Percentiles rank a stretch among this genome's conserved stretches.
Conservation (phyloP, 2,329 filamentous ascomycete genomes). For the Lojkania enalia region DNA sequence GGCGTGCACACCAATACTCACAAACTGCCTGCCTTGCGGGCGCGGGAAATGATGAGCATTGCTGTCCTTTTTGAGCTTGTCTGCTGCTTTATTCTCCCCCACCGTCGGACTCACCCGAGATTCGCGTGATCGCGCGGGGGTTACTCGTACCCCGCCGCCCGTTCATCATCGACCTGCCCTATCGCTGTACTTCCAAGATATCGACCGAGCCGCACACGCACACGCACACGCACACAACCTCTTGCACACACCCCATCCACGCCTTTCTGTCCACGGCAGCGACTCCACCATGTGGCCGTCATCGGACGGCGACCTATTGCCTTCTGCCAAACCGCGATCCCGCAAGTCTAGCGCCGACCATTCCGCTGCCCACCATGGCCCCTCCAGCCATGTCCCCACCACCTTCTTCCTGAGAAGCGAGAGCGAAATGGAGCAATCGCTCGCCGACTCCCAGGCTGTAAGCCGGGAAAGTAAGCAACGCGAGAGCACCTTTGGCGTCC, state of each 20-base stretch:
- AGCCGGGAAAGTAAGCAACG: constrained; percentile 18
- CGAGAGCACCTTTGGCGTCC: constrained; percentile 59
- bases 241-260: background rate
- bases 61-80: no score
- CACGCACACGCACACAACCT: no score
- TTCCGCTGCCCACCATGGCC: constrained; percentile 18
- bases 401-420: constrained; percentile 64
- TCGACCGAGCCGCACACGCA: no score
- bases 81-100: no score
- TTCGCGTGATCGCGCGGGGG: no score
- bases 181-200: no score
- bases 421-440: constrained; percentile 51
- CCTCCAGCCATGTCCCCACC: constrained; percentile 50
- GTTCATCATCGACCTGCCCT: no score
- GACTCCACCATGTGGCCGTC: constrained; percentile 37
- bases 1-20: background rate
- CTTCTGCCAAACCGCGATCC: constrained; percentile 36
- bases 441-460: constrained; percentile 28
- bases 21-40: constrained; percentile 1
- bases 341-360: constrained; percentile 46
- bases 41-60: no score
- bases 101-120: no score
- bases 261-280: background rate
- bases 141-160: no score
- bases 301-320: constrained; percentile 41